phyloP scores from a whole-genome alignment of 768 basidiomycete species.

The Rhodotorula kratochvilovae region DNA sequence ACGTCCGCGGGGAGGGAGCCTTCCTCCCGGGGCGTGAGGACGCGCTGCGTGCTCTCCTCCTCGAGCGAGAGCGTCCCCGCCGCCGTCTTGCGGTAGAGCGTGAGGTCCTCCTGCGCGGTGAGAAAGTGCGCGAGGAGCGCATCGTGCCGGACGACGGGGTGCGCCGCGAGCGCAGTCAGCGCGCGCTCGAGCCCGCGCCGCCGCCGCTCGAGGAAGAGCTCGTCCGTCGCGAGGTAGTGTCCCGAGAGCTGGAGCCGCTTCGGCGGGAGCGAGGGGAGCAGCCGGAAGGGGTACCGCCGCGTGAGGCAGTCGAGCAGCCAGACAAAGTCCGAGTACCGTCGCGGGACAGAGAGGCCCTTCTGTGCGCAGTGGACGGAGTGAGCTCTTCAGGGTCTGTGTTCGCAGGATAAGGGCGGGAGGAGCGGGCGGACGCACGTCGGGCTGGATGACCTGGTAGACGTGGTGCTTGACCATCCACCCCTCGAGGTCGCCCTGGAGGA shows the following conservation, averaged over 20 bases:
- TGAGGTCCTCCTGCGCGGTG: constrained; percentile 58
- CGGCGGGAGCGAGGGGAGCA: constrained; percentile 80
- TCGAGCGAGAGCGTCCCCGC: constrained; percentile 61
- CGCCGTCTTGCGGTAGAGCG: constrained; percentile 77
- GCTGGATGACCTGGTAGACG: constrained; percentile 4
- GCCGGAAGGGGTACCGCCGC: constrained; percentile 86
- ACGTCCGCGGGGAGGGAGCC: constrained; percentile 89
- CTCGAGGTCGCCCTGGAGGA: constrained; percentile 7
- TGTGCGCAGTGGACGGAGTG: not conserved
- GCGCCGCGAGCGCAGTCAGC: constrained; percentile 79
- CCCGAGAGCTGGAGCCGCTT: constrained; percentile 68
- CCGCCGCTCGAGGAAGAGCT: constrained; percentile 84
- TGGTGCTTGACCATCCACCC: constrained; percentile 23
- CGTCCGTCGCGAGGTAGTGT: constrained; percentile 60
- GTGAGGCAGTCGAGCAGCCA: constrained; percentile 82
- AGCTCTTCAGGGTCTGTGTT: no score
- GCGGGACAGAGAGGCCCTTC: constrained; percentile 55
- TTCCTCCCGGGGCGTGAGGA: constrained; percentile 53
- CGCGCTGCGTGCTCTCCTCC: constrained; percentile 65
- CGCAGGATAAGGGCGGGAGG: not conserved
- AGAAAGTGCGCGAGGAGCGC: constrained; percentile 34
- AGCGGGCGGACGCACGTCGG: not conserved
- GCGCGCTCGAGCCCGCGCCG: constrained; percentile 62
- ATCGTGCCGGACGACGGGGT: constrained; percentile 68
- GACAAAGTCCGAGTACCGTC: constrained; percentile 89